These are phyloP conservation scores for Eucalyptus viminalis DNA, from an alignment of 345 rosid genomes.

Conservation along the genomic window DNA sequence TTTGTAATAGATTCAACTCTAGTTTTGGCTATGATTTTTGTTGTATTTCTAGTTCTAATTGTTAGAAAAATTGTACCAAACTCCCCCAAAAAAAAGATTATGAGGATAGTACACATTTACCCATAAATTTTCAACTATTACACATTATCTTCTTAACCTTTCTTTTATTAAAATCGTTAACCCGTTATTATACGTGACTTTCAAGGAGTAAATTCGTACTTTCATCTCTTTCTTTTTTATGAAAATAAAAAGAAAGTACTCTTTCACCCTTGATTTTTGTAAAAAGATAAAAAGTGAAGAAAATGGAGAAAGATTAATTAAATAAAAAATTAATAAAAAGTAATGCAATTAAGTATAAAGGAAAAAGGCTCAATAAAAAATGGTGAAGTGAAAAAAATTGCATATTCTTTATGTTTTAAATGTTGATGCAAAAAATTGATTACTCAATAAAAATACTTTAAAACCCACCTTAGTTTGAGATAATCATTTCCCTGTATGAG, in stretches of 20 bases:
- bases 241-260: too few relatives aligned
- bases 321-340: too few relatives aligned
- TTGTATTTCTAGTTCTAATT: not conserved
- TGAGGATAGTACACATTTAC: not conserved
- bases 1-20: not conserved
- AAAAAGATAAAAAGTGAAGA: not conserved
- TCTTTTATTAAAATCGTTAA: too few relatives aligned
- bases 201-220: not conserved
- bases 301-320: not conserved
- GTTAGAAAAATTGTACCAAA: not conserved
- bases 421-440: not conserved
- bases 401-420: not conserved
- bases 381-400: not conserved
- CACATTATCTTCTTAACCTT: not conserved
- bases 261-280: not conserved
- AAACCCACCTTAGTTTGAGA: not conserved
- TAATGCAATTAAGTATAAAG: not conserved
- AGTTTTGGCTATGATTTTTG: not conserved
- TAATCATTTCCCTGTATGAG: too few relatives aligned
- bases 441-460: not conserved
- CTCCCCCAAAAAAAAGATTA: too few relatives aligned
- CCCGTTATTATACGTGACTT: not conserved
- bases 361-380: not conserved
- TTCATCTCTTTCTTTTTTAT: too few relatives aligned
- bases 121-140: not conserved